Percentiles rank a stretch among this genome's conserved stretches.
Conservation (phyloP, 2,329 filamentous ascomycete genomes). For the Magnaporthiopsis incrustans region DNA sequence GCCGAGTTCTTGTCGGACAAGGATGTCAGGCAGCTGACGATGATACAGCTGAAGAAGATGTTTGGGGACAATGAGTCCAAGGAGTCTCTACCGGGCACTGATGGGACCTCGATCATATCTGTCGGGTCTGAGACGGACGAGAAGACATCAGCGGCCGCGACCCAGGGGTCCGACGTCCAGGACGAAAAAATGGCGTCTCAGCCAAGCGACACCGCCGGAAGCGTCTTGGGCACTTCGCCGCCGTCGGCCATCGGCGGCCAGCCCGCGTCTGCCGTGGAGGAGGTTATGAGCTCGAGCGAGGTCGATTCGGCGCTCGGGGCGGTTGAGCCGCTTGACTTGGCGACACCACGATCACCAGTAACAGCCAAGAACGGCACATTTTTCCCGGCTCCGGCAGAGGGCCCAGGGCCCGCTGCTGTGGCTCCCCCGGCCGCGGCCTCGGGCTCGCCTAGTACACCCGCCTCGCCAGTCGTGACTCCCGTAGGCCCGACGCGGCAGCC, state of each 20-base stretch:
- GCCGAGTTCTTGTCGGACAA: conserved; percentile 92
- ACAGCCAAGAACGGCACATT: conserved; percentile 13
- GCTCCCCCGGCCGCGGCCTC: too few species aligned
- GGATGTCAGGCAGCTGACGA: conserved; percentile 85
- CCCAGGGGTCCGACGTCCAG: conserved; percentile 16
- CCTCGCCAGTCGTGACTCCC: neutral
- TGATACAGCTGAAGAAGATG: conserved; percentile 87
- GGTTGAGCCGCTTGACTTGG: conserved; percentile 43
- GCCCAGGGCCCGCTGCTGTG: neutral
- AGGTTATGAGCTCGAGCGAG: neutral
- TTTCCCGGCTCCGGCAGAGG: neutral
- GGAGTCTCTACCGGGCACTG: conserved; percentile 62
- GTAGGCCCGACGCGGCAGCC: neutral
- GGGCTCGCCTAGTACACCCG: neutral
- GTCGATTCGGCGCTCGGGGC: conserved; percentile 28
- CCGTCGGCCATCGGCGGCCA: neutral
- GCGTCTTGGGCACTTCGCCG: neutral
- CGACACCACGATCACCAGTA: conserved; percentile 20
- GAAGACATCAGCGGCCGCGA: conserved; percentile 33
- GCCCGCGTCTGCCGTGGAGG: neutral
- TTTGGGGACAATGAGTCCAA: conserved; percentile 86
- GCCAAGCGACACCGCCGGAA: conserved; percentile 7
- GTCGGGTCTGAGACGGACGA: conserved; percentile 35
- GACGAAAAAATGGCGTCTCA: conserved; percentile 17
- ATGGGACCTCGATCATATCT: conserved; percentile 37